Conservation (phyloP, 2,329 filamentous ascomycete genomes). For the Neonectria faginata region DNA sequence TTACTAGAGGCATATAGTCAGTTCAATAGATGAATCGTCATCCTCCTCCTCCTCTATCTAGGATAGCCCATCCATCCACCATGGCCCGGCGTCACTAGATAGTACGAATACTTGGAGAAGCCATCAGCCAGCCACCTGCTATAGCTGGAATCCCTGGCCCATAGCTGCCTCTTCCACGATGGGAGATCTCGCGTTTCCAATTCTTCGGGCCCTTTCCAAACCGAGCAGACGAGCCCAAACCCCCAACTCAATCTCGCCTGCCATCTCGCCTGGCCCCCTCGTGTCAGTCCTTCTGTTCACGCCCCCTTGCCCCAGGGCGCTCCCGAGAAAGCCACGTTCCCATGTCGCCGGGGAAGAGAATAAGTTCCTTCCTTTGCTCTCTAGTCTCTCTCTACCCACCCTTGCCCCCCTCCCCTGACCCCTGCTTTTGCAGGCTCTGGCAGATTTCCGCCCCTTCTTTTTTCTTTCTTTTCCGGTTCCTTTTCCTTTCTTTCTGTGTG, state of each 20-base stretch:
- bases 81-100: background rate
- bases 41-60: background rate
- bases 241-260: constrained; percentile 27
- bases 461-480: constrained; percentile 9
- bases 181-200: constrained; percentile 30
- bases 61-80: background rate
- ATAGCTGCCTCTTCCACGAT: constrained; percentile 20
- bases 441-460: background rate
- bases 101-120: too few species aligned
- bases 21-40: background rate
- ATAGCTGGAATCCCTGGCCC: constrained; percentile 8
- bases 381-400: too few species aligned
- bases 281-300: background rate
- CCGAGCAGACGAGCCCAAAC: constrained; percentile 12
- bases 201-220: constrained; percentile 17
- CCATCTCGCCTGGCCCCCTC: constrained; percentile 23
- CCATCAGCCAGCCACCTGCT: background rate
- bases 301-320: background rate
- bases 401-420: background rate
- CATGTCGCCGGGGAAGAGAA: background rate
- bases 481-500: background rate
- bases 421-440: background rate
- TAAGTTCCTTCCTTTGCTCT: background rate
- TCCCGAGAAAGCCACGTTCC: constrained; percentile 8
- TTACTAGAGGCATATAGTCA: constrained; percentile 7